Conservation (phyloP, 1,139 yeast genomes). For the Arxiozyma bovina region DNA sequence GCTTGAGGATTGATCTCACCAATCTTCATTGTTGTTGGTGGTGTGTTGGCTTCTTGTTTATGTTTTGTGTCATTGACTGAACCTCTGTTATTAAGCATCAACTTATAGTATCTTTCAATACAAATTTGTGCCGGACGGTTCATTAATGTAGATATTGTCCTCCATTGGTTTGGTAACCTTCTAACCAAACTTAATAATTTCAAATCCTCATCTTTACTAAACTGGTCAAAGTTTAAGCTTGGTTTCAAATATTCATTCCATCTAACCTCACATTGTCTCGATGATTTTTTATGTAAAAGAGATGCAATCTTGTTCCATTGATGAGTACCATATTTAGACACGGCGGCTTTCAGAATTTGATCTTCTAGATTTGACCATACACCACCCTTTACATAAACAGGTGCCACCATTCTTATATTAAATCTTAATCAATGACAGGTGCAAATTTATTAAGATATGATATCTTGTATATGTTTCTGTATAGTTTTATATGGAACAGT, state of each 20-base stretch:
- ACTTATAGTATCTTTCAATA: constrained; percentile 74
- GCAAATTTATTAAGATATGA: not conserved
- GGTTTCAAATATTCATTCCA: constrained; percentile 92
- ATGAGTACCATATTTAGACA: constrained; percentile 83
- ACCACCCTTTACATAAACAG: constrained; percentile 76
- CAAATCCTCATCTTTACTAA: constrained; percentile 75
- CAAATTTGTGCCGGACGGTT: constrained; percentile 85
- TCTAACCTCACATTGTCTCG: constrained; percentile 85
- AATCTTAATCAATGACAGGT: not conserved
- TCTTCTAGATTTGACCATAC: constrained; percentile 90
- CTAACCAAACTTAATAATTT: constrained; percentile 58
- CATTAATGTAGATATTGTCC: constrained; percentile 70
- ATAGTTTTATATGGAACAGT: not conserved
- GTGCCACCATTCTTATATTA: constrained; percentile 34
- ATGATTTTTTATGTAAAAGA: constrained; percentile 71
- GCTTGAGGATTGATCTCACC: constrained; percentile 64
- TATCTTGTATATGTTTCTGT: no score
- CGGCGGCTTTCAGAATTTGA: constrained; percentile 81
- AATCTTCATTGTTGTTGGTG: constrained; percentile 24
- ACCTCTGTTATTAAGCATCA: constrained; percentile 32
- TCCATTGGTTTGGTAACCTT: constrained; percentile 87
- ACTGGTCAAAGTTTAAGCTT: constrained; percentile 48
- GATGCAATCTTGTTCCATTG: constrained; percentile 96
- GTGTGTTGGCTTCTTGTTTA: constrained; percentile 22
- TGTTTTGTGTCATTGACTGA: constrained; percentile 36